Percentiles rank a stretch among this genome's conserved stretches.
phyloP scores from a whole-genome alignment of 495 filamentous ascomycete genomes.

The Penicillium soppii region DNA sequence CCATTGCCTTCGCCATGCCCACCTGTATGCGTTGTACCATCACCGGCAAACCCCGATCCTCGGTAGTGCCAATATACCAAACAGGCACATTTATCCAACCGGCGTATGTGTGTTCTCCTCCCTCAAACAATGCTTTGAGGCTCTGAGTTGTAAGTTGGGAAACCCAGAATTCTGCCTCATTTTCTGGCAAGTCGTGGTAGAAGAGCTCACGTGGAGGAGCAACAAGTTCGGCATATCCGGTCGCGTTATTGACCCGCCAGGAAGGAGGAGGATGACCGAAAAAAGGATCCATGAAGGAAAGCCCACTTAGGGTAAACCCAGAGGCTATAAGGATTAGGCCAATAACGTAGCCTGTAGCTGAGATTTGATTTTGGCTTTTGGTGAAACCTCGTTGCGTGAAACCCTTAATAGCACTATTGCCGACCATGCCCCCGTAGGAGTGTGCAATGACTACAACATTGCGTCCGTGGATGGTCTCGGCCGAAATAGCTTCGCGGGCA shows the following conservation, averaged over 20 bases:
- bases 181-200: slow-evolving; percentile 28
- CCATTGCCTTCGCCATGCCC: slow-evolving; percentile 24
- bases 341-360: slow-evolving; percentile 35
- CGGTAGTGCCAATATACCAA: slow-evolving; percentile 26
- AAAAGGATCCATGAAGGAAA: slow-evolving; percentile 23
- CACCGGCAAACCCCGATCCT: slow-evolving; percentile 26
- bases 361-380: slow-evolving; percentile 8
- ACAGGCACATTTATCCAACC: slow-evolving; percentile 23
- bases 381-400: slow-evolving; percentile 23
- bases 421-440: slow-evolving; percentile 53
- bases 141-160: slow-evolving; percentile 23
- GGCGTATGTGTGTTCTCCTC: slow-evolving; percentile 20
- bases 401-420: slow-evolving; percentile 45
- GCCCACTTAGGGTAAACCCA: slow-evolving; percentile 1
- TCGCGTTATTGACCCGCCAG: slow-evolving; percentile 15
- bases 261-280: slow-evolving; percentile 15
- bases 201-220: slow-evolving; percentile 22
- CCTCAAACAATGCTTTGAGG: slow-evolving; percentile 24
- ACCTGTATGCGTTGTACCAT: slow-evolving; percentile 26
- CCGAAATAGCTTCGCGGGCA: slow-evolving; percentile 32
- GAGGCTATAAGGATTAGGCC: slow-evolving; percentile 39
- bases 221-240: slow-evolving; percentile 22
- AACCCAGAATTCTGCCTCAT: slow-evolving; percentile 17
- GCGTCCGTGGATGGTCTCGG: slow-evolving; percentile 33
- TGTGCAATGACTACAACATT: slow-evolving; percentile 50